phyloP scores from a whole-genome alignment of 192 early-diverging fungal species.

The Backusella morwellensis region DNA sequence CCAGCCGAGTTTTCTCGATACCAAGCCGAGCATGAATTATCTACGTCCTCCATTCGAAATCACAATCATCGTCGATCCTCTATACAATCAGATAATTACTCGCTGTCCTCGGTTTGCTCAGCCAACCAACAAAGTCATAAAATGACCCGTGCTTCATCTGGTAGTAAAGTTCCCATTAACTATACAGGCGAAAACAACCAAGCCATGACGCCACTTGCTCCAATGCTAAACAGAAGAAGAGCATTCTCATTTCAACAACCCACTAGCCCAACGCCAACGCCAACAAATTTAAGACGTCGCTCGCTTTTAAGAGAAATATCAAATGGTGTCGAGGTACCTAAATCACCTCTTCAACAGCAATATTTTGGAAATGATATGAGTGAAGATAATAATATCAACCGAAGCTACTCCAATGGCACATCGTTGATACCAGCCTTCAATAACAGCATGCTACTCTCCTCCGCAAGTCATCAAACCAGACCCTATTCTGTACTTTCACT shows the following conservation, averaged over 20 bases:
- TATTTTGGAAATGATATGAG: neutral
- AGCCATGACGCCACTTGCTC: neutral
- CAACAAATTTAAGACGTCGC: neutral
- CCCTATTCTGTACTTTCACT: conserved; percentile 5
- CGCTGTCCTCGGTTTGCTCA: conserved; percentile 8
- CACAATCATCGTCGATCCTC: conserved; percentile 26
- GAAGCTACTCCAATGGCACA: neutral
- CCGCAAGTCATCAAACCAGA: neutral
- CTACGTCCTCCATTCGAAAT: conserved; percentile 21
- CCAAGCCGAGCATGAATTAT: conserved; percentile 26
- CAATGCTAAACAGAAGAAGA: conserved; percentile 9
- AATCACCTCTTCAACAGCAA: neutral
- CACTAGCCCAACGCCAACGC: neutral
- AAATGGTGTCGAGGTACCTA: neutral
- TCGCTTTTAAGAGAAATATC: neutral
- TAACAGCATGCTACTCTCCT: neutral
- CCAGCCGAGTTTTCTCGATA: conserved; percentile 17
- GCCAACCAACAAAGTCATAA: neutral
- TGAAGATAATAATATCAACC: neutral
- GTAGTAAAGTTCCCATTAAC: neutral
- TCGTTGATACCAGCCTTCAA: conserved; percentile 3
- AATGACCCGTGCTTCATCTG: neutral
- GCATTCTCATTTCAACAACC: conserved; percentile 6
- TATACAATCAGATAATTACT: conserved; percentile 24
- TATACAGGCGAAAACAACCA: neutral